phyloP scores from a whole-genome alignment of 2,329 filamentous ascomycete species.

The Hansfordia pulvinata region DNA sequence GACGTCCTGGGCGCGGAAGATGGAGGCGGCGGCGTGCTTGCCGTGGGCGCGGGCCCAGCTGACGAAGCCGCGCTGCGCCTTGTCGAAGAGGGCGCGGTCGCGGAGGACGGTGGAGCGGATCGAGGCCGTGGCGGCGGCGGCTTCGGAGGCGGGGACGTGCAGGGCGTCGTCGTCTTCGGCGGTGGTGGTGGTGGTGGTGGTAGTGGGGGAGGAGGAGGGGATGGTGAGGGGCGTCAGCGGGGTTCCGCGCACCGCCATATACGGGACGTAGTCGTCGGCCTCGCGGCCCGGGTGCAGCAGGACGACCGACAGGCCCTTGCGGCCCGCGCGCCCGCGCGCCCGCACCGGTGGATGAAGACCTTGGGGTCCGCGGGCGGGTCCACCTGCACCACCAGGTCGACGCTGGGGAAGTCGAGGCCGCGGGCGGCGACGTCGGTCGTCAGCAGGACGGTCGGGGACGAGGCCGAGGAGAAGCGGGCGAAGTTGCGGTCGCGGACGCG shows the following conservation, averaged over 20 bases:
- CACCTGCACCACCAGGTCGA: slow-evolving; percentile 82
- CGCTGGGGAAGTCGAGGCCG: slow-evolving; percentile 81
- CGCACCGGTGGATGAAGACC: slow-evolving; percentile 87
- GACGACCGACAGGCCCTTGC: slow-evolving; percentile 72
- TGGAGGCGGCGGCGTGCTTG: slow-evolving; percentile 81
- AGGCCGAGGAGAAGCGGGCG: slow-evolving; percentile 59
- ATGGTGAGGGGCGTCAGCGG: slow-evolving; percentile 54
- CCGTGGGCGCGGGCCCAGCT: slow-evolving; percentile 86
- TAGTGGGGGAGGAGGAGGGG: slow-evolving; percentile 19
- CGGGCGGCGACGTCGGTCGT: slow-evolving; percentile 89
- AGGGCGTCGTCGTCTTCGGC: slow-evolving; percentile 42
- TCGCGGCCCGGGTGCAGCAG: slow-evolving; percentile 77
- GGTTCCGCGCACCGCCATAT: slow-evolving; percentile 76
- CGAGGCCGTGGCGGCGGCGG: slow-evolving; percentile 35
- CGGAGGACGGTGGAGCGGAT: slow-evolving; percentile 45
- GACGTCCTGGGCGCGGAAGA: slow-evolving; percentile 71
- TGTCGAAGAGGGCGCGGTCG: slow-evolving; percentile 58
- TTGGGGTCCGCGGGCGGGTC: slow-evolving; percentile 79
- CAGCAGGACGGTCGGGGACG: slow-evolving; percentile 66
- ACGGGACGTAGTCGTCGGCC: slow-evolving; percentile 81
- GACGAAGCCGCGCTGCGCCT: slow-evolving; percentile 83
- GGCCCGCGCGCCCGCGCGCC: slow-evolving; percentile 76
- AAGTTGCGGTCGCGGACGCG: slow-evolving; percentile 86
- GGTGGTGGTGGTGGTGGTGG: slow-evolving; percentile 28
- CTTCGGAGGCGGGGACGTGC: slow-evolving; percentile 51